A percentile compares a stretch with the other conserved stretches of the same genome.
phyloP scores from a whole-genome alignment of 768 basidiomycete species.

The Suillus hirtellus region DNA sequence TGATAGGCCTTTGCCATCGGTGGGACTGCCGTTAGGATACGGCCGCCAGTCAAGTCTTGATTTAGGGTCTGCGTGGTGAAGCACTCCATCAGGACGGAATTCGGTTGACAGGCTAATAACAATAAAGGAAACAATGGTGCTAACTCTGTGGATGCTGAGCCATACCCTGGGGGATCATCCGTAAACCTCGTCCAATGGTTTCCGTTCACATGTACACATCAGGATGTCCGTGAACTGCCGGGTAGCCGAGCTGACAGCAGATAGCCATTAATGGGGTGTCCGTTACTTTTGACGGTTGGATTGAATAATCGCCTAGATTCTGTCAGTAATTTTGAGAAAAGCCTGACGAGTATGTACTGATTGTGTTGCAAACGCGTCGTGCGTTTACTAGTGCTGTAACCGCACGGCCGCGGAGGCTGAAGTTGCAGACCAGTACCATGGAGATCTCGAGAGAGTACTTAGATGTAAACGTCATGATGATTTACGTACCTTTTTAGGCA shows the following conservation, averaged over 20 bases:
- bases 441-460: constrained; percentile 19
- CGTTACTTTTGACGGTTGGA: too few relatives aligned
- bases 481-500: constrained; percentile 19
- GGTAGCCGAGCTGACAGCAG: constrained; percentile 12
- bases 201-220: neutral
- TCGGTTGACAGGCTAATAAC: neutral
- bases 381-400: neutral
- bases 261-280: neutral
- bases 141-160: neutral
- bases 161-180: neutral
- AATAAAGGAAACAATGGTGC: neutral
- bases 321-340: neutral
- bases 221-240: constrained; percentile 11
- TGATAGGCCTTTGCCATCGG: neutral
- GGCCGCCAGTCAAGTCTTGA: constrained; percentile 1
- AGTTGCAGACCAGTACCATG: constrained; percentile 24
- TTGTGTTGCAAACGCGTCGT: neutral
- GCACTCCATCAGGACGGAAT: neutral
- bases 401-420: constrained; percentile 21
- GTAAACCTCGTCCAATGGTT: neutral
- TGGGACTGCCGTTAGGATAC: neutral
- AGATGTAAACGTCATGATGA: constrained; percentile 15
- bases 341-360: too few relatives aligned
- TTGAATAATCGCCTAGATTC: neutral
- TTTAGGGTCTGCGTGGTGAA: too few relatives aligned